Conservation (phyloP, 2,329 filamentous ascomycete genomes). For the Penicillium sp. region DNA sequence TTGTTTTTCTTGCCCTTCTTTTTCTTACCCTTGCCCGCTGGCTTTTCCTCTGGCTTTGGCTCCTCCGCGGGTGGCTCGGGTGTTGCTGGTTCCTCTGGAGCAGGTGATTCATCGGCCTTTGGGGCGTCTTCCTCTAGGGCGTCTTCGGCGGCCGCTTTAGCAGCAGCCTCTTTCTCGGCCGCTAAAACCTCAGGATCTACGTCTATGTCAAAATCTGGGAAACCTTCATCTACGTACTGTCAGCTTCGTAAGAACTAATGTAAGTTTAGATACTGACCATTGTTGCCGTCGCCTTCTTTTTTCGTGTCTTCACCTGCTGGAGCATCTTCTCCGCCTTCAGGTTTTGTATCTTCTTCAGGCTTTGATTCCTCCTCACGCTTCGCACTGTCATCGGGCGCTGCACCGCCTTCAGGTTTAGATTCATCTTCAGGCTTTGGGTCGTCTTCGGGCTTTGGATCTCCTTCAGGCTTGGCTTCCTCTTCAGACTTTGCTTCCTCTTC, state of each 20-base stretch:
- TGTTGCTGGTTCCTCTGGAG: not conserved
- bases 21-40: slow-evolving; percentile 16
- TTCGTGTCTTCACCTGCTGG: not conserved
- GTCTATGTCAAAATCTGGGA: slow-evolving; percentile 35
- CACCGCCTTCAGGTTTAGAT: not conserved
- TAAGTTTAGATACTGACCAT: slow-evolving; percentile 22
- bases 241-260: not conserved
- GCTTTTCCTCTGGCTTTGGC: slow-evolving; percentile 1
- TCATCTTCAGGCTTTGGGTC: not conserved
- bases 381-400: not conserved
- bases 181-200: slow-evolving; percentile 34
- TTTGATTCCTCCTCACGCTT: slow-evolving; percentile 15
- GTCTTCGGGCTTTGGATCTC: not conserved
- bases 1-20: slow-evolving; percentile 16
- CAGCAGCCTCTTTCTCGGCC: slow-evolving; percentile 36
- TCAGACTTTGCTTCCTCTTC: not conserved
- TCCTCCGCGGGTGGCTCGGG: slow-evolving; percentile 4
- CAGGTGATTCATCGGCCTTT: slow-evolving; percentile 1
- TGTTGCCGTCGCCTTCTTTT: slow-evolving; percentile 16
- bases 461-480: not conserved
- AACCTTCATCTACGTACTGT: slow-evolving; percentile 32
- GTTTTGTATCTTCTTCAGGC: slow-evolving; percentile 13
- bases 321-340: slow-evolving; percentile 10
- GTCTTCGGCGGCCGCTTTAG: slow-evolving; percentile 35
- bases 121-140: slow-evolving; percentile 23